Evolutionary conservation across 495 filamentous ascomycete species (phyloP).

Genomic region (Podospora didyma): DNA sequence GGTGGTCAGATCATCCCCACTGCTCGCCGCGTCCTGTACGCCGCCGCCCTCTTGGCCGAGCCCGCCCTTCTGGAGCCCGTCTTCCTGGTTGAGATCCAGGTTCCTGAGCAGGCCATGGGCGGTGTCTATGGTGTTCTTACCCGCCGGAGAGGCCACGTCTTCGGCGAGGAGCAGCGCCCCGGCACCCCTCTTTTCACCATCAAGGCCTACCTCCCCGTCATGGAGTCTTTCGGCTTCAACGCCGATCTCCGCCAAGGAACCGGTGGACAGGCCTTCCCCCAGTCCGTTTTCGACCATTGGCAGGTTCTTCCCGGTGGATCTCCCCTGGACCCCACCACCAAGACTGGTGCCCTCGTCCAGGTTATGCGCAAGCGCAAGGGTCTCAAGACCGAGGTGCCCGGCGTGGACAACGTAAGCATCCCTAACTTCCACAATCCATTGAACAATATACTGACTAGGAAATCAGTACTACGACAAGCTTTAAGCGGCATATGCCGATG

Average conservation of each 20-base stretch:
- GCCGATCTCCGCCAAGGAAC: constrained; percentile 91
- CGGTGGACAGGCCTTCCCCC: constrained; percentile 97
- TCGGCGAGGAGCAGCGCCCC: constrained; percentile 94
- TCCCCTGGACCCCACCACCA: constrained; percentile 78
- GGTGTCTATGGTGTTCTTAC: constrained; percentile 99
- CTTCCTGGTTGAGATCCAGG: constrained; percentile 98
- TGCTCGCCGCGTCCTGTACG: constrained; percentile 94
- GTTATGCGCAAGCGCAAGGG: constrained; percentile 98
- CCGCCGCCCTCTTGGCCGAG: constrained; percentile 83
- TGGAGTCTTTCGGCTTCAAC: constrained; percentile 99
- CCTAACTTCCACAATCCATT: background rate
- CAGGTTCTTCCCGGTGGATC: constrained; percentile 90
- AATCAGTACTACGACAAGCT: constrained; percentile 98
- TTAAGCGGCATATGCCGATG: constrained; percentile 51
- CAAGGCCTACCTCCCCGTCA: constrained; percentile 98
- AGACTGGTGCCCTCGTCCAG: constrained; percentile 79
- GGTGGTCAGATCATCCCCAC: constrained; percentile 99
- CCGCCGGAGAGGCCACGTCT: constrained; percentile 97
- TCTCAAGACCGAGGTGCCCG: constrained; percentile 91
- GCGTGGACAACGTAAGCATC: constrained; percentile 84
- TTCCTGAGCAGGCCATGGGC: constrained; percentile 98
- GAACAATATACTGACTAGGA: constrained; percentile 46
- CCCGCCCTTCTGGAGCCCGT: constrained; percentile 92
- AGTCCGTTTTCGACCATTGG: constrained; percentile 98
- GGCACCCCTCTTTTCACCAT: constrained; percentile 99